These are phyloP conservation scores for Crassisporium funariophilum DNA, from an alignment of 768 basidiomycete genomes.

Conservation along the genomic window DNA sequence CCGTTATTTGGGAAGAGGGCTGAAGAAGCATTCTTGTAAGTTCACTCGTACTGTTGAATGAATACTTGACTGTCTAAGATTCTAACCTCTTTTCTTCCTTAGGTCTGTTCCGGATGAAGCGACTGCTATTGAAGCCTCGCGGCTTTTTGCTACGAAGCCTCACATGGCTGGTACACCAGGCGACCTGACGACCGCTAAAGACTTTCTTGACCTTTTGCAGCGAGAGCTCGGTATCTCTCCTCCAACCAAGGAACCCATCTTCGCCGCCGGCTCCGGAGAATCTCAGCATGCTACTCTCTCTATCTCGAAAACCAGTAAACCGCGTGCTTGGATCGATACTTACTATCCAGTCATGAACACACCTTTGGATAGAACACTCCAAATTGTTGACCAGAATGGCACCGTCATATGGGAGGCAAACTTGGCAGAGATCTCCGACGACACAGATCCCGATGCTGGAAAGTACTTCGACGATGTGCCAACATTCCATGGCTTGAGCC, in stretches of 20 bases:
- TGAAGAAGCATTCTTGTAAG: slow-evolving; percentile 23
- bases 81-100: background rate
- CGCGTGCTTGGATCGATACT: slow-evolving; percentile 75
- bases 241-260: slow-evolving; percentile 51
- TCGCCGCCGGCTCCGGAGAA: slow-evolving; percentile 64
- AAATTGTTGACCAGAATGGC: slow-evolving; percentile 62
- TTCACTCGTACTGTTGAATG: background rate
- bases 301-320: slow-evolving; percentile 42
- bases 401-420: slow-evolving; percentile 47
- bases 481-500: slow-evolving; percentile 84
- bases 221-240: slow-evolving; percentile 52
- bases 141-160: slow-evolving; percentile 59
- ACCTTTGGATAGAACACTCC: slow-evolving; percentile 63
- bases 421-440: slow-evolving; percentile 35
- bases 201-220: slow-evolving; percentile 66
- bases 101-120: slow-evolving; percentile 54
- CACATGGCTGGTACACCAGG: slow-evolving; percentile 66
- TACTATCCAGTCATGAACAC: slow-evolving; percentile 89
- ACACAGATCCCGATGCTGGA: slow-evolving; percentile 72
- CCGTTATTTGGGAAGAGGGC: slow-evolving; percentile 21
- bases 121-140: slow-evolving; percentile 55
- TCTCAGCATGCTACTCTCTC: slow-evolving; percentile 68
- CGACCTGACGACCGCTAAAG: slow-evolving; percentile 60
- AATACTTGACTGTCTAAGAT: background rate
- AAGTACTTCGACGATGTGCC: slow-evolving; percentile 68